Percentiles rank a stretch among this genome's conserved stretches.
These are phyloP conservation scores for Ashbya aceris DNA, from an alignment of 1,139 yeast species.

Conservation along the genomic window DNA sequence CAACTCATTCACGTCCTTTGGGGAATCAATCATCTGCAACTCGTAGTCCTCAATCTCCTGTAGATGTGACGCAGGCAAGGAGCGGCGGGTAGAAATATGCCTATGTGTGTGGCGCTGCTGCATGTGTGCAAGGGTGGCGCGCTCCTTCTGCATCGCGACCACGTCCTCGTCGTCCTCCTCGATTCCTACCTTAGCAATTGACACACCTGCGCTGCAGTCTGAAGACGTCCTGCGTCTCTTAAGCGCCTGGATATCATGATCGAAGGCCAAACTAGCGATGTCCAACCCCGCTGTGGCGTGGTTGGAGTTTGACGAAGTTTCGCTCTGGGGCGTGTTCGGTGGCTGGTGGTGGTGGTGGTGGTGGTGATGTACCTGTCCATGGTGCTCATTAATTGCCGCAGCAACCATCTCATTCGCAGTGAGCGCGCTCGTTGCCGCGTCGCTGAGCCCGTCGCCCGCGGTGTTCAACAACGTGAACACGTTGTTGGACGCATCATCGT, in stretches of 20 bases:
- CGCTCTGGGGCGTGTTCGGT: conserved; percentile 11
- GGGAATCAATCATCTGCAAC: conserved; percentile 15
- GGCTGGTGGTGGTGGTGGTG: conserved; percentile 8
- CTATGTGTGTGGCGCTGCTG: conserved; percentile 4
- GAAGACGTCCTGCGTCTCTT: conserved; percentile 5
- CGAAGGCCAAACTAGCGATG: conserved; percentile 3
- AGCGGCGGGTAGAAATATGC: conserved; percentile 8
- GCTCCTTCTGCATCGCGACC: conserved; percentile 6
- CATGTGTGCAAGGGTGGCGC: conserved; percentile 1
- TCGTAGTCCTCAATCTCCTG: conserved; percentile 12
- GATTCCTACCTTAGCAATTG: conserved; percentile 8
- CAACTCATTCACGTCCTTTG: conserved; percentile 15
- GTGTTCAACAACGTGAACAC: conserved; percentile 9
- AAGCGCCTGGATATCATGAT: conserved; percentile 3
- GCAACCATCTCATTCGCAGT: conserved; percentile 2
- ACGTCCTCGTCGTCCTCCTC: conserved; percentile 9
- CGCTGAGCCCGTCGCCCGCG: conserved; percentile 6
- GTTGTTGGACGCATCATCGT: conserved; percentile 9
- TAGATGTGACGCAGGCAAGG: conserved; percentile 4
- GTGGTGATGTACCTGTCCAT: conserved; percentile 4
- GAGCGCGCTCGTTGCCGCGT: conserved; percentile 5
- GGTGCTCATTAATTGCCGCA: conserved; percentile 2
- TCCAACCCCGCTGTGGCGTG: conserved; percentile 5
- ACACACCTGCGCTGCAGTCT: conserved; percentile 3
- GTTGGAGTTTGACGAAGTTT: conserved; percentile 6